phyloP scores from a whole-genome alignment of 2,329 filamentous ascomycete genomes.

The Penicillium italicum region DNA sequence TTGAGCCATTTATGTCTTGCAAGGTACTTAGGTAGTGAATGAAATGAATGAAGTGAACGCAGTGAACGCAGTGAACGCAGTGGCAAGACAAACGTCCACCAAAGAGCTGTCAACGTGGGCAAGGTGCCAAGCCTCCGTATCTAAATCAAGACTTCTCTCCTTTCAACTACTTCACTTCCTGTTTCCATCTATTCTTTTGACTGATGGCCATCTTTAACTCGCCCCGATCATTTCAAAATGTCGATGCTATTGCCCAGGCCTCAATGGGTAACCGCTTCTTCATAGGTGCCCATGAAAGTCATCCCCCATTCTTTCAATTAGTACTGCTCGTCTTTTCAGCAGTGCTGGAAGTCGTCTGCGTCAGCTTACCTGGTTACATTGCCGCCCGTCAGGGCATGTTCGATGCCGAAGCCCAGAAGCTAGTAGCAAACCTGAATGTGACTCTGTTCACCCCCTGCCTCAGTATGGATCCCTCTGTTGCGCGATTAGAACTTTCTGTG shows the following conservation, averaged over 20 bases:
- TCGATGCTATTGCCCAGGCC: slow-evolving; percentile 33
- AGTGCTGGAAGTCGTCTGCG: slow-evolving; percentile 90
- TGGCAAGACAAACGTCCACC: neutral
- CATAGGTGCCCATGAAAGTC: slow-evolving; percentile 34
- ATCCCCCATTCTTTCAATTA: slow-evolving; percentile 57
- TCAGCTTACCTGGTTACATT: slow-evolving; percentile 90
- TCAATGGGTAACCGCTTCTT: slow-evolving; percentile 22
- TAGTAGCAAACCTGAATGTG: slow-evolving; percentile 93
- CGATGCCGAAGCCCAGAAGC: slow-evolving; percentile 92
- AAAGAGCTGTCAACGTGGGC: slow-evolving; percentile 9
- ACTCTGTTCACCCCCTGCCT: slow-evolving; percentile 95
- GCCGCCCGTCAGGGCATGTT: slow-evolving; percentile 88
- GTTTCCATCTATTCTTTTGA: neutral
- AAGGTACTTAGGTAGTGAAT: too few relatives aligned
- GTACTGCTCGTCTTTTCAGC: slow-evolving; percentile 87
- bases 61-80: neutral
- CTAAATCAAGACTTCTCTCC: neutral
- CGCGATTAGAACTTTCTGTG: neutral
- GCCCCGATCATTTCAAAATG: slow-evolving; percentile 48
- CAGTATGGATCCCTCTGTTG: slow-evolving; percentile 55
- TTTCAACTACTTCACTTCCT: neutral
- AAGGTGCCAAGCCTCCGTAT: slow-evolving; percentile 1
- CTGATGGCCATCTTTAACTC: slow-evolving; percentile 46
- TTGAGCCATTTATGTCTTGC: neutral
- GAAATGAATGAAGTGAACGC: neutral